phyloP scores from a whole-genome alignment of 2,329 filamentous ascomycete species.

The Tolypocladium amazonense region DNA sequence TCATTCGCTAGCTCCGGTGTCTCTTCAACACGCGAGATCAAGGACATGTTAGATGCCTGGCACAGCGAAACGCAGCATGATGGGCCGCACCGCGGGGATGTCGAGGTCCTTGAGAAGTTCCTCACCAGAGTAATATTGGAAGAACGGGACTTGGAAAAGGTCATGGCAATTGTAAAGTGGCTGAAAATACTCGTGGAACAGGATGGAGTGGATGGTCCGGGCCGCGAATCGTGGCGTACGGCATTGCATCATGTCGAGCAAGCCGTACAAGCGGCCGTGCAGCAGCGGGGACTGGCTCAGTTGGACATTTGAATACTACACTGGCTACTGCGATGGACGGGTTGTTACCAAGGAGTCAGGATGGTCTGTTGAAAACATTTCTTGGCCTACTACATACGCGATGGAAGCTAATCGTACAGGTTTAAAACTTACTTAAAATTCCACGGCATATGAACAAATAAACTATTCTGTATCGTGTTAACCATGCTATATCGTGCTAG shows the following conservation, averaged over 20 bases:
- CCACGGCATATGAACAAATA: too few species aligned
- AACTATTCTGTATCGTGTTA: too few species aligned
- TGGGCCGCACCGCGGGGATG: constrained; percentile 71
- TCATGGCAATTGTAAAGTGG: constrained; percentile 60
- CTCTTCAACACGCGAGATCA: constrained; percentile 47
- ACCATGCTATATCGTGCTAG: too few species aligned
- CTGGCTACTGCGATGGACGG: neutral
- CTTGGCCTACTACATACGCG: too few species aligned
- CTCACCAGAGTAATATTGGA: constrained; percentile 60
- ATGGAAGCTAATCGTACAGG: too few species aligned
- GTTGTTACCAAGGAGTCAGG: neutral
- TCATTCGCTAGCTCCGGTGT: constrained; percentile 32
- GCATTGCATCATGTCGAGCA: constrained; percentile 33
- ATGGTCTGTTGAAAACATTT: neutral
- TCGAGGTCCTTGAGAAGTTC: constrained; percentile 64
- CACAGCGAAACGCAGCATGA: constrained; percentile 58
- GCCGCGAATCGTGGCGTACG: constrained; percentile 33
- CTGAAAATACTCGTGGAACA: constrained; percentile 44
- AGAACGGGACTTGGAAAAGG: constrained; percentile 72
- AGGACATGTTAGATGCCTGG: constrained; percentile 69
- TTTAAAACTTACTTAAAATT: too few species aligned
- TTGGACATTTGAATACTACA: constrained; percentile 26
- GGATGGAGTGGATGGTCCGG: constrained; percentile 23
- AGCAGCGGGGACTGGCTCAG: constrained; percentile 42
- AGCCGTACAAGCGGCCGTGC: constrained; percentile 44